These are phyloP conservation scores for Hippophae tibetana DNA, from an alignment of 306 rosid species.

Conservation along the genomic window DNA sequence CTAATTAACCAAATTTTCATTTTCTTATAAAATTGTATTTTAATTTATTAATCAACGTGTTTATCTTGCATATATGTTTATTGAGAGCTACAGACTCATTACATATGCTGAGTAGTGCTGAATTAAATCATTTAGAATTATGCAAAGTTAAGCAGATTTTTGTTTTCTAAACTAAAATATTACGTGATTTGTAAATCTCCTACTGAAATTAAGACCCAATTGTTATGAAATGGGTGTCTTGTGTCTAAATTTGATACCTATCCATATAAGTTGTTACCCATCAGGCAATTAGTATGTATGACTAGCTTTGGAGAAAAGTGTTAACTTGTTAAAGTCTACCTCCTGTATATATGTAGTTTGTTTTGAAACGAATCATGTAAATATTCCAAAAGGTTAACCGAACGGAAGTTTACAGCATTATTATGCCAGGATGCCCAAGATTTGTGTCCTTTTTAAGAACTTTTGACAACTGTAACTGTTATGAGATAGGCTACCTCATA, in stretches of 20 bases:
- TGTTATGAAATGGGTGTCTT: not conserved
- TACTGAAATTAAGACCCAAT: not conserved
- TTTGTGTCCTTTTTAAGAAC: not conserved
- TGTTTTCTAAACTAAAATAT: not conserved
- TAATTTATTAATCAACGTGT: no score
- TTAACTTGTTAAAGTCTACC: not conserved
- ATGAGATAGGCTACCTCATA: not conserved
- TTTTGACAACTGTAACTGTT: not conserved
- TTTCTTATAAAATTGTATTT: no score
- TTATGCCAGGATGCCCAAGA: not conserved
- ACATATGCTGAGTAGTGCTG: no score
- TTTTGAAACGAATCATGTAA: no score
- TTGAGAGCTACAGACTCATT: no score
- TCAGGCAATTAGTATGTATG: not conserved
- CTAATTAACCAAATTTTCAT: not conserved
- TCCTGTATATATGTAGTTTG: no score
- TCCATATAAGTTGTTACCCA: not conserved
- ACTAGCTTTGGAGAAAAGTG: not conserved
- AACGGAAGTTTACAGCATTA: not conserved
- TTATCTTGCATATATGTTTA: no score
- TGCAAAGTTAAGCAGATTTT: not conserved
- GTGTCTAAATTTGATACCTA: not conserved
- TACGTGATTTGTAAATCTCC: not conserved
- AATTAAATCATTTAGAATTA: no score
- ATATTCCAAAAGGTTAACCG: not conserved